These are phyloP conservation scores for Talaromyces marneffei DNA, from an alignment of 2,329 filamentous ascomycete genomes.

Conservation along the genomic window DNA sequence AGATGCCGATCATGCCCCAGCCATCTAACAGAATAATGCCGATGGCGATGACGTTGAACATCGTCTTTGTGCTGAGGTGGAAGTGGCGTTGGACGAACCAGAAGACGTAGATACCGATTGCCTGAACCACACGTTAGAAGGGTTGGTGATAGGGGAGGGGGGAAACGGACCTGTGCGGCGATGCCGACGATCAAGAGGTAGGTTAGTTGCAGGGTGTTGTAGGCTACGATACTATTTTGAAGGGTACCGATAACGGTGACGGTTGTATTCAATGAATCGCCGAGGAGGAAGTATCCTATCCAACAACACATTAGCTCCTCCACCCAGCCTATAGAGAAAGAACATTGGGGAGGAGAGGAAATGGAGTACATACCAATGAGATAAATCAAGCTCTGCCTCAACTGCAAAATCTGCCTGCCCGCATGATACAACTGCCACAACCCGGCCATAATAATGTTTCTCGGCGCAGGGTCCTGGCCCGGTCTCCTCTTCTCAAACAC, in stretches of 20 bases:
- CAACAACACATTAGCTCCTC: background rate
- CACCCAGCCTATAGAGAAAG: background rate
- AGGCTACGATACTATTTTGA: conserved; percentile 60
- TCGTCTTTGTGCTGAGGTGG: conserved; percentile 57
- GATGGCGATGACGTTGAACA: conserved; percentile 61
- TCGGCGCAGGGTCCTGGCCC: conserved; percentile 48
- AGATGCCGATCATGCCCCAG: conserved; percentile 57
- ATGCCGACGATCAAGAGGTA: conserved; percentile 64
- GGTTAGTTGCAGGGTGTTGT: conserved; percentile 59
- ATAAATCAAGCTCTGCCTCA: conserved; percentile 62
- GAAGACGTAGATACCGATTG: conserved; percentile 55
- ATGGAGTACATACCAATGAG: conserved; percentile 49
- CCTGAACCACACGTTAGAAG: conserved; percentile 17
- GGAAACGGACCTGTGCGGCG: conserved; percentile 48
- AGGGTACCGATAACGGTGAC: conserved; percentile 62
- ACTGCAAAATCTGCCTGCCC: conserved; percentile 54
- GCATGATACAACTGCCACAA: conserved; percentile 59
- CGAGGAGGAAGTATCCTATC: conserved; percentile 58
- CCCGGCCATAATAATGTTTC: conserved; percentile 50
- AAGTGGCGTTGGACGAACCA: conserved; percentile 58
- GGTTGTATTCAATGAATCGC: conserved; percentile 65
- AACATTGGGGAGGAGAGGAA: background rate
- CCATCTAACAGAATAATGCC: conserved; percentile 55
- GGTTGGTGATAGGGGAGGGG: background rate
- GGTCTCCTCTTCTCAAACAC: conserved; percentile 58